Percentiles rank a stretch among this genome's conserved stretches.
Evolutionary conservation across 2,329 filamentous ascomycete species (phyloP).

Genomic region (Uncinocarpus reesii): DNA sequence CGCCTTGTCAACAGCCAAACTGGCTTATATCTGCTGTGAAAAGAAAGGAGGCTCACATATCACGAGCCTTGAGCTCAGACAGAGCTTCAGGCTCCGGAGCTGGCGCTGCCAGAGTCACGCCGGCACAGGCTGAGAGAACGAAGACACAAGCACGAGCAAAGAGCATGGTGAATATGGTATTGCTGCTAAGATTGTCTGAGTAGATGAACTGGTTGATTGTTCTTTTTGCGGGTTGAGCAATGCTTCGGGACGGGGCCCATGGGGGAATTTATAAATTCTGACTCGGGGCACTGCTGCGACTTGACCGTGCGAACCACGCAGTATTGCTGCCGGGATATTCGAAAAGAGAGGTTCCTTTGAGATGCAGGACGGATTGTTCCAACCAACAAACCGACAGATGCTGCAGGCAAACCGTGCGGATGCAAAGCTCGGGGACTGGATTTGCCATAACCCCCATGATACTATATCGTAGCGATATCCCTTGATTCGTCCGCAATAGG

Average conservation of each 20-base stretch:
- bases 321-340: not conserved
- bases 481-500: not conserved
- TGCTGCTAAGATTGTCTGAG: no score
- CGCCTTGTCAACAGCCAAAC: not conserved
- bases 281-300: no score
- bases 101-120: slow-evolving; percentile 5
- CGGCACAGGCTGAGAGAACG: not conserved
- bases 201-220: not conserved
- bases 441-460: not conserved
- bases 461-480: not conserved
- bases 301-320: not conserved
- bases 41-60: not conserved
- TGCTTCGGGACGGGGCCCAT: no score
- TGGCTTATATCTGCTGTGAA: no score
- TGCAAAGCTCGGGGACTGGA: no score
- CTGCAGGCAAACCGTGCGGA: not conserved
- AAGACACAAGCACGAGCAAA: not conserved
- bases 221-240: not conserved
- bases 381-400: not conserved
- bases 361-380: not conserved
- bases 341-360: not conserved
- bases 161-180: not conserved
- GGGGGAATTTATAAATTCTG: no score
- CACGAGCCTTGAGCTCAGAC: not conserved
- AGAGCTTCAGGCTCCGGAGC: not conserved